A percentile compares a stretch with the other conserved stretches of the same genome.
phyloP scores from a whole-genome alignment of 176 grass and related monocot species.

The Cenchrus purpureus region DNA sequence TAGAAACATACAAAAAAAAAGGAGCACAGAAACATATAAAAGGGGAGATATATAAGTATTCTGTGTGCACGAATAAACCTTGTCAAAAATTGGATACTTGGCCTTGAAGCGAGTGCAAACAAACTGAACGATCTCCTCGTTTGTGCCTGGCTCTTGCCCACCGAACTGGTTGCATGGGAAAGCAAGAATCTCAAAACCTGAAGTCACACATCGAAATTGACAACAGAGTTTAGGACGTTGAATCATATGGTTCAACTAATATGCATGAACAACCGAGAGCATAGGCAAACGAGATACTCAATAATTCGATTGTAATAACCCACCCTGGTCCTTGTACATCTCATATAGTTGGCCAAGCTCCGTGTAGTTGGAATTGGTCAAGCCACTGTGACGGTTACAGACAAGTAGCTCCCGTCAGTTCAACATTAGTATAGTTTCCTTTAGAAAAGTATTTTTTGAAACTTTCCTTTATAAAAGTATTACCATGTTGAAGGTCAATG shows the following conservation, averaged over 20 bases:
- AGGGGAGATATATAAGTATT: background rate
- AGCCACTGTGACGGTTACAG: constrained; percentile 47
- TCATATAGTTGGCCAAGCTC: constrained; percentile 69
- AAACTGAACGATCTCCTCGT: constrained; percentile 86
- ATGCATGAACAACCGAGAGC: background rate
- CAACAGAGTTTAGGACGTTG: background rate
- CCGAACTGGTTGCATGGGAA: constrained; percentile 97
- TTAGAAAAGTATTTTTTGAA: background rate
- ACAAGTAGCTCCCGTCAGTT: constrained; percentile 7
- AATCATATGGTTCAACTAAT: constrained; percentile 1
- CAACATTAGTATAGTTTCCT: background rate
- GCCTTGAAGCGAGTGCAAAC: constrained; percentile 91
- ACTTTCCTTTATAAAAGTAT: too few relatives aligned
- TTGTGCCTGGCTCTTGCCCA: constrained; percentile 81
- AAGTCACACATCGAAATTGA: constrained; percentile 22
- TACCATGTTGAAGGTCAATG: background rate
- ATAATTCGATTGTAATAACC: background rate
- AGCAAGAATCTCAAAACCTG: constrained; percentile 91
- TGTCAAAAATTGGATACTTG: constrained; percentile 89
- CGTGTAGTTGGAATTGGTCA: constrained; percentile 82
- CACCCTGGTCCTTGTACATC: constrained; percentile 77
- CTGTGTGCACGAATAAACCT: constrained; percentile 52
- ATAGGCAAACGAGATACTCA: background rate
- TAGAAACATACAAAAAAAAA: background rate
- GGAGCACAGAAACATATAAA: background rate